Evolutionary conservation across 2,329 filamentous ascomycete species (phyloP), one percentile per base, ranked within the genome.

Genomic region (Ophiostoma himal-ulmi): DNA sequence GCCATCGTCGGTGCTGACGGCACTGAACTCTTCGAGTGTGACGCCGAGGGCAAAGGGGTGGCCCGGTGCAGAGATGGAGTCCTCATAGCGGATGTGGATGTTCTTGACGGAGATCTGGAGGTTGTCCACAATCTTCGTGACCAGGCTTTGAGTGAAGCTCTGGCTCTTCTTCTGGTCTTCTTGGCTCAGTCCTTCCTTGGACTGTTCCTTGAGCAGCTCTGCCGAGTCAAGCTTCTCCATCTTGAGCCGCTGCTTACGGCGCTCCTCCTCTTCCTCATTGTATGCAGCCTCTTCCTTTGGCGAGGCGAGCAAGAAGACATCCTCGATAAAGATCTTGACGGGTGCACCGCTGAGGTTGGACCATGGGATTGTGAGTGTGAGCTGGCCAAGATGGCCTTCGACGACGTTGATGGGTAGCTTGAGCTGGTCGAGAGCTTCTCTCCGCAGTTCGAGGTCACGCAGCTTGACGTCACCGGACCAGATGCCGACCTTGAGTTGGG

Each of bases 391-490:
- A 76, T 99, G 94, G 73, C 95, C 95, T 80, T 97, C 93, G 71
- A 97, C 88, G 54, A 99, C 95, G 78, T 99, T 99, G 76, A 99
- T 89, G 69, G 95, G 95, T 6, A 99, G 87, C 79, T 92, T 96
- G 75, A 99, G 88, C 83, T 99, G 96, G 78, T 99, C 95, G 74
- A 99, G 89, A 22, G 95, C 95, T 84, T 99, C 95, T 71, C 92
- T 88, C 70, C 94, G 92, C 67, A 99, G 86, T 82, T 99, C 92
- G 71, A 99, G 89, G 77, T 99, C 90, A 72, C 90, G 89, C 65
- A 99, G 86, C 82, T 96, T 97, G 77, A 99, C 95, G 83, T 99
- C 95, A 76, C 96, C 95, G 30, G 92, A 96, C 95, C 94, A 99
- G 77, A 99, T 99, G 74, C 96, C 95, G 74, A 99, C 94, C 79